These are phyloP conservation scores for Lepraria neglecta DNA, from an alignment of 495 filamentous ascomycete species.

Conservation along the genomic window DNA sequence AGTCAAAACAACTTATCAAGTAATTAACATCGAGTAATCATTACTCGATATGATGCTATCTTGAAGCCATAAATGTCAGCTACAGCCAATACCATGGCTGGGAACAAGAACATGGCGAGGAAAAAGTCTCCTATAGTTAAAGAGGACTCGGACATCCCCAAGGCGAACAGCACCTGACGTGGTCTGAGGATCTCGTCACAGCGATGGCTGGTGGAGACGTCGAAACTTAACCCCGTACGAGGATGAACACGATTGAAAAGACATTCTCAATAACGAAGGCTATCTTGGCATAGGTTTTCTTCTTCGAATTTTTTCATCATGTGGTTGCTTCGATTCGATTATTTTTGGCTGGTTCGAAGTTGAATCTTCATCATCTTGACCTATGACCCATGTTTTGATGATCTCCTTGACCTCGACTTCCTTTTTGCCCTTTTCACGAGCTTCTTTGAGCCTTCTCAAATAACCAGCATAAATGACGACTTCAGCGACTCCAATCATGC, in stretches of 20 bases:
- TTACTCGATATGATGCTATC: conserved; percentile 27
- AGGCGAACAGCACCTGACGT: no score
- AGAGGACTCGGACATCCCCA: no score
- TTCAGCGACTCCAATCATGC: conserved; percentile 76
- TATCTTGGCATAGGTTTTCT: conserved; percentile 4
- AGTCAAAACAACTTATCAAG: conserved; percentile 21
- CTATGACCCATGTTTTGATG: conserved; percentile 64
- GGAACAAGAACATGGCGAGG: conserved; percentile 22
- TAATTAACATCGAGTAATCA: conserved; percentile 26
- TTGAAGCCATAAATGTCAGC: not conserved
- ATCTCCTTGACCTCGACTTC: conserved; percentile 66
- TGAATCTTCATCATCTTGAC: conserved; percentile 32
- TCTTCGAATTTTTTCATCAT: conserved; percentile 1
- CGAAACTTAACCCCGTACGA: no score
- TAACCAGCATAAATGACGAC: conserved; percentile 84
- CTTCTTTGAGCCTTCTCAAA: conserved; percentile 66
- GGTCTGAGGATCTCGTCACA: no score
- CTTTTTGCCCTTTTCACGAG: conserved; percentile 57
- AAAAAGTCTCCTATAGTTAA: no score
- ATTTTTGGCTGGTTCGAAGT: not conserved
- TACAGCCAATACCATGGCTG: conserved; percentile 19
- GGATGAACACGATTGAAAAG: no score
- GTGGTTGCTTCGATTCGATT: not conserved
- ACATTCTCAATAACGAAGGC: not conserved
- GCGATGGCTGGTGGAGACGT: no score